Evolutionary conservation across 148 eudicot species (phyloP), one percentile per base, ranked within the genome.

Genomic region (Rhododendron ovatum): DNA sequence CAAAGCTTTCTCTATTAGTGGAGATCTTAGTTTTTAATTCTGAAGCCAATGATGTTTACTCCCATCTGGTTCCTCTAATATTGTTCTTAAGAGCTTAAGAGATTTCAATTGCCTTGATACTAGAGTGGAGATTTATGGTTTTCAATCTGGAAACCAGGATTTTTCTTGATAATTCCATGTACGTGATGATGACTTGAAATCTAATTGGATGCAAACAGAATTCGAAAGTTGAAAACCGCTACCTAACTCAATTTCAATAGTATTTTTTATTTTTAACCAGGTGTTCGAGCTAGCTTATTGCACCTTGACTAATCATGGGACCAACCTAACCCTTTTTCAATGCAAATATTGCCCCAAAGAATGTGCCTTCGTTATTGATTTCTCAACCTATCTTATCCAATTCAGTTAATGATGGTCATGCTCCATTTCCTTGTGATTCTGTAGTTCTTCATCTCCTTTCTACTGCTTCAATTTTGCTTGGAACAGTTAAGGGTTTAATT

Each of bases 91-190:
- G 24, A 35, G 33, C 2, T 1, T 35, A 55, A 80, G 9, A 79
- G 82, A 50, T 51, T 81, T 81, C 65, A 81, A 59, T 51, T 82
- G 22, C 57, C 50, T 12, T 82, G 75, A 63, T 82, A 39, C 47
- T 5, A 22, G 67, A 41, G 15, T 43, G 53, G 35, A 35, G 55
- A 69, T 47, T 47, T 30, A 4, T 28, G 57, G 71, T 28, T 83
- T 33, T 69, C 76, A 67, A 69, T 30, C 14, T 43, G 37, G 41
- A 83, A 28, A 63, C 17, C 14, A 17, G 9, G 41, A 43, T 20
- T 73, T 71, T 35, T 84, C 30, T 50, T 84, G 47, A 33, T 33
- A 71, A 73, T 84, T 51, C 75, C 47, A 50, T 20, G 5, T 84
- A 65, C 80, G 75, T 63, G 20, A 18, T 59, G 51, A 50, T 15